phyloP scores from a whole-genome alignment of 306 rosid genomes.

The Vigna mungo region DNA sequence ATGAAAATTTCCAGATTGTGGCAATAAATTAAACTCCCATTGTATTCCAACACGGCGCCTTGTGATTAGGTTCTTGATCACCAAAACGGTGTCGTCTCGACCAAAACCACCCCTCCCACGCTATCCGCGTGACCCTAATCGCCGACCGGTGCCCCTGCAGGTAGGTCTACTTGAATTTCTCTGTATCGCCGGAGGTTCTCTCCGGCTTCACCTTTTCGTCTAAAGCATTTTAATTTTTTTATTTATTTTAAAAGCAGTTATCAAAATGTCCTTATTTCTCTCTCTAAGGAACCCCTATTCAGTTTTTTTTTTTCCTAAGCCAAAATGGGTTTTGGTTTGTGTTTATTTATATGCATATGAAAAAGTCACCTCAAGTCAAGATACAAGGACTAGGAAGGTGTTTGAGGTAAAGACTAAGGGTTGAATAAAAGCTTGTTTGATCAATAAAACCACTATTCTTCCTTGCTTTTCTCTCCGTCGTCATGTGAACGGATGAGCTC shows the following conservation, averaged over 20 bases:
- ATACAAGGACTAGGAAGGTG: not conserved
- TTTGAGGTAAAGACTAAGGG: slow-evolving; percentile 25
- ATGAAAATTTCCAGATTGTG: not conserved
- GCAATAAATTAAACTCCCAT: not conserved
- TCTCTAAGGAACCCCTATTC: slow-evolving; percentile 10
- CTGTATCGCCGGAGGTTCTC: too few species aligned
- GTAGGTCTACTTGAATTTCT: not conserved
- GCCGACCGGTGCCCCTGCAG: not conserved
- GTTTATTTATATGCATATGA: slow-evolving; percentile 1
- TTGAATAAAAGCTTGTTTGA: slow-evolving; percentile 8
- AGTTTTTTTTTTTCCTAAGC: slow-evolving; percentile 27
- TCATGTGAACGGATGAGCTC: too few species aligned
- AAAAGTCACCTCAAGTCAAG: not conserved
- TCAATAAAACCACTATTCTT: not conserved
- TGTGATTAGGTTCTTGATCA: not conserved
- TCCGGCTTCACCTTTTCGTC: not conserved
- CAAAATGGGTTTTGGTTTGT: slow-evolving; percentile 2
- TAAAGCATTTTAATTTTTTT: not conserved
- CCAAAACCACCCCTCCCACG: not conserved
- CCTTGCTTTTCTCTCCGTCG: too few species aligned
- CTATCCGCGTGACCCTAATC: not conserved
- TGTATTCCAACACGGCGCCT: too few species aligned
- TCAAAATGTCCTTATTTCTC: not conserved
- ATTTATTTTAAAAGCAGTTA: not conserved
- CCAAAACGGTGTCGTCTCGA: not conserved